These are phyloP conservation scores for Russula vinacea DNA, from an alignment of 768 basidiomycete species.

Conservation along the genomic window DNA sequence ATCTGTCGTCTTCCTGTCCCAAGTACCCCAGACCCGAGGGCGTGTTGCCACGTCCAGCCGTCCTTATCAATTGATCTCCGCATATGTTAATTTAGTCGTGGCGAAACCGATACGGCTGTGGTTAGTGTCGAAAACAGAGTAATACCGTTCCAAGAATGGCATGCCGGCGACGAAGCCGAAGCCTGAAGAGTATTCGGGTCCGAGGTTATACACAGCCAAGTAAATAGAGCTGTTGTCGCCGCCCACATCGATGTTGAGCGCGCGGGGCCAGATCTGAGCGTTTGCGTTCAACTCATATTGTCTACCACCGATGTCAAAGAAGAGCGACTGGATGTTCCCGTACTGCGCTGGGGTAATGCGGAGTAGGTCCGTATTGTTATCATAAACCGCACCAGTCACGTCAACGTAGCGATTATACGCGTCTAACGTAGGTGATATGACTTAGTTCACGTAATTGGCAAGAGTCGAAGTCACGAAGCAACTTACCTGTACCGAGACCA, in stretches of 20 bases:
- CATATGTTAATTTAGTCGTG: conserved; percentile 47
- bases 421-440: conserved; percentile 31
- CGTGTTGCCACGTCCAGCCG: neutral
- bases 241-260: conserved; percentile 44
- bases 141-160: conserved; percentile 60
- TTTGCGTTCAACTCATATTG: conserved; percentile 45
- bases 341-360: conserved; percentile 34
- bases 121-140: conserved; percentile 60
- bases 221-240: conserved; percentile 40
- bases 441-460: neutral
- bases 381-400: conserved; percentile 37
- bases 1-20: too few species aligned
- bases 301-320: conserved; percentile 37
- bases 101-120: conserved; percentile 61
- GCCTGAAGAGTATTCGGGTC: conserved; percentile 27
- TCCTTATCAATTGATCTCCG: conserved; percentile 37
- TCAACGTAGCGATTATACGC: conserved; percentile 35
- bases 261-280: conserved; percentile 43
- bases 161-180: conserved; percentile 56
- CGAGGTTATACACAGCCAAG: conserved; percentile 41
- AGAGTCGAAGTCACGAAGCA: neutral
- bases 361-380: conserved; percentile 34
- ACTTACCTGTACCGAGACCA: conserved; percentile 35
- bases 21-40: too few species aligned
- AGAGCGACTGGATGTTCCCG: conserved; percentile 35